Conservation (phyloP, 768 basidiomycete species). For the Tulasnella sp. region DNA sequence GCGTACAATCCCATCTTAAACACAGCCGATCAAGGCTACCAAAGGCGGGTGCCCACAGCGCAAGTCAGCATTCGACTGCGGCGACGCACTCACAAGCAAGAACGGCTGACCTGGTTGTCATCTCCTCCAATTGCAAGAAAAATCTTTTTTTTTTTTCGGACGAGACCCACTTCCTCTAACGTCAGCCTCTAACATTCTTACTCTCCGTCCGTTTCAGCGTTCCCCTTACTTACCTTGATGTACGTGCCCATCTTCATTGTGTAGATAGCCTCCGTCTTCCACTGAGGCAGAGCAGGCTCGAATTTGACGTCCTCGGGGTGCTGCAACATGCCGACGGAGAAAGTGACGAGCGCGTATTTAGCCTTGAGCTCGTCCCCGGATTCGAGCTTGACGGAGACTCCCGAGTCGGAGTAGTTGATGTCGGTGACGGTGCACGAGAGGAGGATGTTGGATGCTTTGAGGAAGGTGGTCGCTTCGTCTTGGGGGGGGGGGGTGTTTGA, state of each 20-base stretch:
- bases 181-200: too few species aligned
- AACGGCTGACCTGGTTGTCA: slow-evolving; percentile 43
- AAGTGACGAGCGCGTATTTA: slow-evolving; percentile 61
- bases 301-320: slow-evolving; percentile 53
- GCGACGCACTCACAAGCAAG: too few species aligned
- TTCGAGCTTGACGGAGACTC: slow-evolving; percentile 48
- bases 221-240: slow-evolving; percentile 41
- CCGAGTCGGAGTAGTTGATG: slow-evolving; percentile 46
- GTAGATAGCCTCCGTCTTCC: slow-evolving; percentile 61
- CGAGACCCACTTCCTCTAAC: too few species aligned
- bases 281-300: slow-evolving; percentile 51
- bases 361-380: slow-evolving; percentile 46
- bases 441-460: slow-evolving; percentile 45
- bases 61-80: too few species aligned
- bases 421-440: slow-evolving; percentile 50
- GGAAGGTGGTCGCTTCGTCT: slow-evolving; percentile 53
- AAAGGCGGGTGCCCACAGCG: too few species aligned
- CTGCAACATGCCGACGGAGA: slow-evolving; percentile 67
- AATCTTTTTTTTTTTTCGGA: too few species aligned
- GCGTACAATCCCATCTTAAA: slow-evolving; percentile 55
- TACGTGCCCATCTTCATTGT: slow-evolving; percentile 61
- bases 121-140: slow-evolving; percentile 54
- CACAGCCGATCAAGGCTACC: slow-evolving; percentile 33
- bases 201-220: too few species aligned
- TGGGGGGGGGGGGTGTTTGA: slow-evolving; percentile 57